Evolutionary conservation across 176 grass and related monocot species (phyloP).

Genomic region (Pontederia crassipes): DNA sequence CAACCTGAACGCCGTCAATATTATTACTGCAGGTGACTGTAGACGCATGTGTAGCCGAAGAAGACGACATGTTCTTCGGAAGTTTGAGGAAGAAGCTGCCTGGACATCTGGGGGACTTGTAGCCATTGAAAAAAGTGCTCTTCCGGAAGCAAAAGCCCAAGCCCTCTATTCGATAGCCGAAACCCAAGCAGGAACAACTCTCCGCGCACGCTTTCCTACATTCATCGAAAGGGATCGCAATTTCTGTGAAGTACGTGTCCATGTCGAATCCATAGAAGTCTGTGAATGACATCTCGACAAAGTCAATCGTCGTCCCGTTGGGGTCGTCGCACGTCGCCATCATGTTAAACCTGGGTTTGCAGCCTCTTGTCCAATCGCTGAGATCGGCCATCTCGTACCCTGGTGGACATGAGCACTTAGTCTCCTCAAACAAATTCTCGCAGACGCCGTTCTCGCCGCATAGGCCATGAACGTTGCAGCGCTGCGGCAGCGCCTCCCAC

Average conservation of each 20-base stretch:
- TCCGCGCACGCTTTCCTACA: slow-evolving; percentile 35
- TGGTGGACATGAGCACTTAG: slow-evolving; percentile 48
- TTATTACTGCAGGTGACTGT: slow-evolving; percentile 32
- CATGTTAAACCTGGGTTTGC: slow-evolving; percentile 35
- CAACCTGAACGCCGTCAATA: slow-evolving; percentile 10
- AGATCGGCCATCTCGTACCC: slow-evolving; percentile 50
- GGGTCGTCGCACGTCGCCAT: slow-evolving; percentile 3
- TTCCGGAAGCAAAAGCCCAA: slow-evolving; percentile 52
- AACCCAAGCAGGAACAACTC: slow-evolving; percentile 40
- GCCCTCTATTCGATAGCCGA: slow-evolving; percentile 42
- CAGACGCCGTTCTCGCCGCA: slow-evolving; percentile 67
- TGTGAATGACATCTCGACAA: slow-evolving; percentile 29
- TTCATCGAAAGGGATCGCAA: slow-evolving; percentile 28
- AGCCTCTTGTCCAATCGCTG: slow-evolving; percentile 45
- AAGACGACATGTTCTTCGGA: slow-evolving; percentile 19
- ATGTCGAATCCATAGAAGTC: slow-evolving; percentile 75
- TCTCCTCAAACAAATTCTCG: slow-evolving; percentile 19
- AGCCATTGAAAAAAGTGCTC: slow-evolving; percentile 49
- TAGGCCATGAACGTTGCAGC: slow-evolving; percentile 56
- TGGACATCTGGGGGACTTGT: slow-evolving; percentile 32
- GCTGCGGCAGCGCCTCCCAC: slow-evolving; percentile 24
- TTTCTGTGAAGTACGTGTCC: neutral
- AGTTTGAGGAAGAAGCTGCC: slow-evolving; percentile 58
- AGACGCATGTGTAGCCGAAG: slow-evolving; percentile 12
- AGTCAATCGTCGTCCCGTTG: slow-evolving; percentile 17